Evolutionary conservation across 176 grass and related monocot genomes (phyloP).

Genomic region (Musa beccarii): DNA sequence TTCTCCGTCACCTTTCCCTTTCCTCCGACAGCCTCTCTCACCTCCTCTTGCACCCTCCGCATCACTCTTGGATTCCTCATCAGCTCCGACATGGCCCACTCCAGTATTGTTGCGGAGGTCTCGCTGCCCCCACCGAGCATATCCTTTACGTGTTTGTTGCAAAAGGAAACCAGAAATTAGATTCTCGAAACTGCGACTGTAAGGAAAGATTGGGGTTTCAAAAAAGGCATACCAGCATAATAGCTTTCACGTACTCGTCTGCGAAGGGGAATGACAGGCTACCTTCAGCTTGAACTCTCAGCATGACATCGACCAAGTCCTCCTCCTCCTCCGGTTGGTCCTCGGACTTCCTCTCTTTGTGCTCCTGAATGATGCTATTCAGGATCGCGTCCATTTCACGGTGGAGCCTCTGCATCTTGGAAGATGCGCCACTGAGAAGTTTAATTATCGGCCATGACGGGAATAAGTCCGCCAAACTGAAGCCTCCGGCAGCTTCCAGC

Average conservation of each 20-base stretch:
- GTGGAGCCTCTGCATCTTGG: neutral
- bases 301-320: neutral
- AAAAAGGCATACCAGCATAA: neutral
- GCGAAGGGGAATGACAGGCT: neutral
- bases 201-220: no score
- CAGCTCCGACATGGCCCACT: conserved; percentile 10
- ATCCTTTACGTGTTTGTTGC: no score
- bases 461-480: neutral
- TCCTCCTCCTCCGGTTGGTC: neutral
- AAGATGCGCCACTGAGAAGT: neutral
- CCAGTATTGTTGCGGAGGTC: neutral
- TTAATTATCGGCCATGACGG: neutral
- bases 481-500: neutral
- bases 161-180: no score
- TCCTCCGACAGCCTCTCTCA: no score
- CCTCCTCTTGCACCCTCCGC: no score
- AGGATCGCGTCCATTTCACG: neutral
- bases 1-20: neutral
- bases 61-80: no score
- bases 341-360: neutral
- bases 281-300: neutral
- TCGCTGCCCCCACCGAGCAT: neutral
- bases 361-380: neutral
- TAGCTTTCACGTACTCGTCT: neutral
- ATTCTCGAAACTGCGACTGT: no score